A percentile compares a stretch with the other conserved stretches of the same genome.
Conservation (phyloP, 108 stramenopile species). For the Fragilaria radians region DNA sequence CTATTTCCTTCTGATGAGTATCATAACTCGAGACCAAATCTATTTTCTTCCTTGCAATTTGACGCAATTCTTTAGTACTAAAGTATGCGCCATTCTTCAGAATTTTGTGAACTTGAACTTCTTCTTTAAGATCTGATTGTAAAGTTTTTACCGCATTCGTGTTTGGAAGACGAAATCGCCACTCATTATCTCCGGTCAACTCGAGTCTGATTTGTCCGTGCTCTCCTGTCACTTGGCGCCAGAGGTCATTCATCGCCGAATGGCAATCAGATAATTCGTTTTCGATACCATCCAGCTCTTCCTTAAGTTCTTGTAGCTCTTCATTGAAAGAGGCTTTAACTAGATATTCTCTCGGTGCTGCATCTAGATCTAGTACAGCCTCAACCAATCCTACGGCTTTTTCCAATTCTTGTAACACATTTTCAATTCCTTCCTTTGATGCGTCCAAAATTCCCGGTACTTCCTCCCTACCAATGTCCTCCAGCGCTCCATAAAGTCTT, state of each 20-base stretch:
- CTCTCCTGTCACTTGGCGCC: conserved; percentile 38
- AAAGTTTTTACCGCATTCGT: conserved; percentile 69
- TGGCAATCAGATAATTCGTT: conserved; percentile 61
- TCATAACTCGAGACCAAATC: conserved; percentile 69
- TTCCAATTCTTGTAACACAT: conserved; percentile 26
- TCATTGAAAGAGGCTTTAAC: conserved; percentile 55
- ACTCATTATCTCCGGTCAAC: conserved; percentile 37
- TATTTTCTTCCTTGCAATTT: conserved; percentile 50
- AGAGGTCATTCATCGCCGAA: conserved; percentile 53
- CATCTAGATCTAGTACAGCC: conserved; percentile 71
- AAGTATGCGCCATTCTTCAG: conserved; percentile 96
- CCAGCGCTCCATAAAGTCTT: conserved; percentile 38
- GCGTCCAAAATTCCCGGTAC: conserved; percentile 10
- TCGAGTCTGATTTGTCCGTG: conserved; percentile 67
- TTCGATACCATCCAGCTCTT: conserved; percentile 59
- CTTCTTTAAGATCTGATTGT: conserved; percentile 16
- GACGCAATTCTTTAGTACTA: conserved; percentile 65
- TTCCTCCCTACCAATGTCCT: conserved; percentile 8
- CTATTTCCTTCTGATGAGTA: conserved; percentile 60
- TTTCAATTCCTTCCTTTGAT: conserved; percentile 11
- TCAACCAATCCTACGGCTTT: conserved; percentile 44
- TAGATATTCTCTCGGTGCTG: conserved; percentile 81
- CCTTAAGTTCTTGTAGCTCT: conserved; percentile 60
- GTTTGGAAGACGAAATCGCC: conserved; percentile 76
- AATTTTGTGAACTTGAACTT: conserved; percentile 63